Percentiles rank a stretch among this genome's conserved stretches.
Evolutionary conservation across 306 rosid species (phyloP).

Genomic region (Cucumis cinereus): DNA sequence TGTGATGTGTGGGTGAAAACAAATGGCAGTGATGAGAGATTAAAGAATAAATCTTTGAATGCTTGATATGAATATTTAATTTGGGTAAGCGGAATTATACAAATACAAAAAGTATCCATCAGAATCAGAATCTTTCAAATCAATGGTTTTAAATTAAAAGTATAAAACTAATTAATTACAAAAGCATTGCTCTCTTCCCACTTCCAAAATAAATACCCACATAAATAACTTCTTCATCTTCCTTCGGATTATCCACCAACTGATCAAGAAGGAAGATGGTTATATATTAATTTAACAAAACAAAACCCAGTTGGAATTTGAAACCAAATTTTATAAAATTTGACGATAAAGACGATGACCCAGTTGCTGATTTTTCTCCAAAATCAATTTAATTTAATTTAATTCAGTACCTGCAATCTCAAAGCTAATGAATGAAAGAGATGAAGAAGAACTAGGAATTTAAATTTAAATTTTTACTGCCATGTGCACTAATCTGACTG

Average conservation of each 20-base stretch:
- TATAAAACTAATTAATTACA: neutral
- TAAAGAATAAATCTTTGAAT: neutral
- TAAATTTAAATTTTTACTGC: neutral
- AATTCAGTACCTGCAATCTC: neutral
- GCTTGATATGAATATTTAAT: neutral
- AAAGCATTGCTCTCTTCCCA: neutral
- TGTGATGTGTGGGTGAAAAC: neutral
- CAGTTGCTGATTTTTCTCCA: neutral
- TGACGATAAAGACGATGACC: neutral
- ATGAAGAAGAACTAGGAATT: neutral
- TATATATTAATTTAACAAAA: neutral
- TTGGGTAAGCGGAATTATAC: neutral
- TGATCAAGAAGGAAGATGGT: neutral
- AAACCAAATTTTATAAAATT: neutral
- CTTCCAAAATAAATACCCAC: constrained; percentile 7
- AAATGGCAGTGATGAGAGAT: neutral
- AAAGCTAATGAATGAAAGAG: neutral
- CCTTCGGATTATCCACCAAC: constrained; percentile 4
- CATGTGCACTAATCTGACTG: constrained; percentile 4
- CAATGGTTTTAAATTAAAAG: neutral
- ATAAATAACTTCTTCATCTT: neutral
- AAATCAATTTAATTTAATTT: too few species aligned
- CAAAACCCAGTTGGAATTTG: neutral
- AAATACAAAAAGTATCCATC: neutral
- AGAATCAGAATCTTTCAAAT: constrained; percentile 28